phyloP scores from a whole-genome alignment of 2,329 filamentous ascomycete species.

The Apiospora kogelbergensis region DNA sequence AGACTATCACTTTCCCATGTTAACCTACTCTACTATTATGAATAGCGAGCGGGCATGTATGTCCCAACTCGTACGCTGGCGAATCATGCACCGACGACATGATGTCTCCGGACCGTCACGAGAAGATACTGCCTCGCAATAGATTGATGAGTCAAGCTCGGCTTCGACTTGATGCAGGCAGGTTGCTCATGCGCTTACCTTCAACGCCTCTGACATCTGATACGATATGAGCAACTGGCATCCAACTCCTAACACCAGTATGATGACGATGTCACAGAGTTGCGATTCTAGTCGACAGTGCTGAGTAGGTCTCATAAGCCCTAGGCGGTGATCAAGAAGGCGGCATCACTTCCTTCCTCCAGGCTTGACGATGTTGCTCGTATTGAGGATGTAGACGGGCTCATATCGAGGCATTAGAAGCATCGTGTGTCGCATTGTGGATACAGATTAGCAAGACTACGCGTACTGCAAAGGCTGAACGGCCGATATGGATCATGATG shows the following conservation, averaged over 20 bases:
- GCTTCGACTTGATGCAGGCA: neutral
- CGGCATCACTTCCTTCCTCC: neutral
- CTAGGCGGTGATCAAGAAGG: neutral
- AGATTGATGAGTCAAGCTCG: neutral
- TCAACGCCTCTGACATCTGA: neutral
- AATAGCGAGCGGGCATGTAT: neutral
- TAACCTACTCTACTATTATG: neutral
- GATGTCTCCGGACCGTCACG: neutral
- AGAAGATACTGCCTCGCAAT: neutral
- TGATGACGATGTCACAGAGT: neutral
- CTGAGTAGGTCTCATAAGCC: neutral
- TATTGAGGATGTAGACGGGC: neutral
- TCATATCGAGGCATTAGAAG: neutral
- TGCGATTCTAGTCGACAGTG: neutral
- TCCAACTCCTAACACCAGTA: neutral
- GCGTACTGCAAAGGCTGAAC: neutral
- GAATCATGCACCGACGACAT: neutral
- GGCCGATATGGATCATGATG: neutral
- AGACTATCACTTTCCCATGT: neutral
- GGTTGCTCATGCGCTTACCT: neutral
- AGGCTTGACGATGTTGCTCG: neutral
- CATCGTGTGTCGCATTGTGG: neutral
- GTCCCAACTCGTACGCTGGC: neutral
- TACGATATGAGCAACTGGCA: neutral
- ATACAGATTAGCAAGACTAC: neutral